A percentile compares a stretch with the other conserved stretches of the same genome.
Evolutionary conservation across 345 rosid genomes (phyloP).

Genomic region (Citrus inodora): DNA sequence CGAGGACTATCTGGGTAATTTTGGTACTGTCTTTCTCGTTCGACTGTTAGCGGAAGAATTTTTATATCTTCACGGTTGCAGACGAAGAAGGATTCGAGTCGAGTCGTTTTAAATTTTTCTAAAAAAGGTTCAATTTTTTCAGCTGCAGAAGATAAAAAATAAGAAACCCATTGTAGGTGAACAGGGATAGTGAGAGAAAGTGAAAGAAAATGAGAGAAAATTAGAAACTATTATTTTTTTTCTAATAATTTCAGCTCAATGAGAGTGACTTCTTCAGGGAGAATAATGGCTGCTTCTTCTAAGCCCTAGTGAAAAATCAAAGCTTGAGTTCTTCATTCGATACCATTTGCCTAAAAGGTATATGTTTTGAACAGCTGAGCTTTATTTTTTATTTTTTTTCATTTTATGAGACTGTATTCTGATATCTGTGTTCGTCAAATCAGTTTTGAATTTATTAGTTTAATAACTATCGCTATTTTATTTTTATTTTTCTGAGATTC

Average conservation of each 20-base stretch:
- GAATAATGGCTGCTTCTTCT: conserved; percentile 7
- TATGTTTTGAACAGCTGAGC: neutral
- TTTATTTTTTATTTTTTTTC: neutral
- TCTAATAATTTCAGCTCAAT: neutral
- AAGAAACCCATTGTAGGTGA: neutral
- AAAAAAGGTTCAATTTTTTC: neutral
- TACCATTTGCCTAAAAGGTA: conserved; percentile 9
- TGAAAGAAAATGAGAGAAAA: neutral
- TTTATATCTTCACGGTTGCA: neutral
- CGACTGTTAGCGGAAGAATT: neutral
- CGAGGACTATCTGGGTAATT: neutral
- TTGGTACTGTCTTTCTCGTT: neutral
- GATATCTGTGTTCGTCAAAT: neutral
- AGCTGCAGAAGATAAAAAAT: neutral
- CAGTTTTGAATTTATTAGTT: neutral
- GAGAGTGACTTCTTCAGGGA: neutral
- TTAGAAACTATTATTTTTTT: neutral
- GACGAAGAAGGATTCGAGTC: neutral
- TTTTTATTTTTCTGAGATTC: neutral
- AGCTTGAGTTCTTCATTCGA: neutral
- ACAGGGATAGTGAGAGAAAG: neutral
- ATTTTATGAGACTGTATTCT: neutral
- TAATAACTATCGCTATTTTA: neutral
- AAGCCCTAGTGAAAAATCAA: neutral
- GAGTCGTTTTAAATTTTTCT: neutral